Base-by-base conservation (phyloP, 2,329 filamentous ascomycete species). In the Aaosphaeria arxii region DNA sequence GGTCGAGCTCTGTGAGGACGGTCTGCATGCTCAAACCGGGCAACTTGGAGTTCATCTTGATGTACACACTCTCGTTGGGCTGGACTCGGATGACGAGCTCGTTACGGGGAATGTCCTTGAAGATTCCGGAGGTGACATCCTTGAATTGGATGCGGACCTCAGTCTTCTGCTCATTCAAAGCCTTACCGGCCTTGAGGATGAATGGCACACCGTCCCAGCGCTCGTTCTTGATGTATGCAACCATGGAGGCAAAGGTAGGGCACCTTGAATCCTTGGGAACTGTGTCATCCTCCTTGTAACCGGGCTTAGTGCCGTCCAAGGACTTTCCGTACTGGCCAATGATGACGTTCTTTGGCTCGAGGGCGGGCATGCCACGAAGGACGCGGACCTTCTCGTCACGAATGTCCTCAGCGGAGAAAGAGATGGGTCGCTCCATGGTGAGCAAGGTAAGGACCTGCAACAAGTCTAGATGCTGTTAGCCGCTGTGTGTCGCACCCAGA, bases 41-140 rank as follows among this genome's bases (percentile, higher is more conserved):
- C 50, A 99, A 81, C 82, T 99, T 99, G 30, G 92, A 97, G 86
- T 99, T 99, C 94, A 99, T 99, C 85, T 99, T 99, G 75, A 97
- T 95, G 78, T 99, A 99, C 59, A 99, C 91, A 70, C 89, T 95
- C 82, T 99, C 94, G 78, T 99, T 99, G 63, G 94, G 94, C 79
- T 99, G 94, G 57, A 99, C 95, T 60, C 94, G 91, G 79, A 99
- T 96, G 65, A 99, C 94, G 58, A 99, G 87, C 78, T 99, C 94
- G 79, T 99, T 99, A 61, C 95, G 88, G 51, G 94, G 95, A 68
- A 99, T 99, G 71, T 99, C 92, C 83, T 97, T 97, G 80, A 99
- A 99, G 74, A 99, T 99, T 59, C 95, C 94, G 43, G 91, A 96
- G 24, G 94, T 97, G 57, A 99, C 94, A 70, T 99, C 94, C 81